Evolutionary conservation across 1,284 basidiomycete species (phyloP), one percentile per base, ranked within the genome.

Genomic region (Cutaneotrichosporon cutaneum): DNA sequence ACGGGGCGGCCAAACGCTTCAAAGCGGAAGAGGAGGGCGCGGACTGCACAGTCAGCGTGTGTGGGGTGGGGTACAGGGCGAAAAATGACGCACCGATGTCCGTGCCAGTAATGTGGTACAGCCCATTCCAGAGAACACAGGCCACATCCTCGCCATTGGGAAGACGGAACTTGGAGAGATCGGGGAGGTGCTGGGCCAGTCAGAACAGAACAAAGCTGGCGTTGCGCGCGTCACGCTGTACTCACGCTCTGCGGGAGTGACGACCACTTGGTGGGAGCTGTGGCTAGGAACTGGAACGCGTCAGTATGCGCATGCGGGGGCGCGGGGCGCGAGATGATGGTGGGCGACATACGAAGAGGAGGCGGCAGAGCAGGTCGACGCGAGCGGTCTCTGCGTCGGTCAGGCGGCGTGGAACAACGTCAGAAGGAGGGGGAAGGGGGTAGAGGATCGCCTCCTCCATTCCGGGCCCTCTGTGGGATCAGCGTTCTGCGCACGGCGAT

Each of bases 31-130:
- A 91, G 87, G 51, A 95, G 82, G 3, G 91, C 90, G 64, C 92
- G 85, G 45, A 95, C 91, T 80, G 63, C 11, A 42, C 39, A 42
- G 39, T 42, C 16, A 42, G 39, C 36, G 44, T 18, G 33, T 42
- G 32, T 54, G 10, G 8, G 11, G 39, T 44, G 22, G n/a, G 26
- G 24, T 24, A 13, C n/a, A 54, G 22, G 36, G 51, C 45, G 32
- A 61, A 44, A 26, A 11, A 39, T 35, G 33, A 66, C 79, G 61
- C 56, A 81, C 80, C 76, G 51, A 82, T 81, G 63, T 82, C 82
- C 9, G 92, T 94, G 21, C 92, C 92, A 0, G 92, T 94, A 78
- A 95, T 91, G 74, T 94, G 90, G 72, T 92, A 94, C 33, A 90
- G 82, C 3, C 90, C 88, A 60, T 88, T 87, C 92, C 92, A 95